Evolutionary conservation across 371 early-diverging fungal species (phyloP).

Genomic region (Lichtheimia corymbifera): DNA sequence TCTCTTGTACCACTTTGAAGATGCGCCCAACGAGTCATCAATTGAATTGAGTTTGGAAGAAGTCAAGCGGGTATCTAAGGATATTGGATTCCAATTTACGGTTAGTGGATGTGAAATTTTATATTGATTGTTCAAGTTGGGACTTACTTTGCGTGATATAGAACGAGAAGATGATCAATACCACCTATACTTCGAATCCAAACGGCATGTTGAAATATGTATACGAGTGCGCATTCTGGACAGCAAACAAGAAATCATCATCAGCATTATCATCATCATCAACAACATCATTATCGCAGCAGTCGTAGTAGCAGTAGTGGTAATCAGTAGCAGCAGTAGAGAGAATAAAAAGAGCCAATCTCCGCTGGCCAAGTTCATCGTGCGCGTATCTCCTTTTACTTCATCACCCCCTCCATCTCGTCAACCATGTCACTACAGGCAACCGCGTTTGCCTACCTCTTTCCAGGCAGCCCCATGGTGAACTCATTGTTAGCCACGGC

Average conservation of each 20-base stretch:
- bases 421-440: conserved; percentile 40
- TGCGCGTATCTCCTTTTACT: too few species aligned
- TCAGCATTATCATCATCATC: not conserved
- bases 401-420: not conserved
- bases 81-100: conserved; percentile 74
- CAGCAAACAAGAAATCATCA: conserved; percentile 41
- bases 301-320: too few species aligned
- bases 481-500: conserved; percentile 79
- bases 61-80: conserved; percentile 62
- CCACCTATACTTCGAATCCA: conserved; percentile 76
- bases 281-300: too few species aligned
- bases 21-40: conserved; percentile 71
- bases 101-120: conserved; percentile 25
- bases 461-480: conserved; percentile 65
- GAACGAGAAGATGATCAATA: conserved; percentile 57
- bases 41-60: conserved; percentile 89
- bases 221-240: conserved; percentile 72
- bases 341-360: too few species aligned
- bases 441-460: conserved; percentile 52
- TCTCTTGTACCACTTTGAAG: conserved; percentile 92
- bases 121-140: not conserved
- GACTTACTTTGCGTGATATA: conserved; percentile 18
- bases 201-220: conserved; percentile 83
- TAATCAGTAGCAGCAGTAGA: too few species aligned
- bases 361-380: too few species aligned